Conservation (phyloP, 305 asterid genomes). For the Ilex paraguariensis region DNA sequence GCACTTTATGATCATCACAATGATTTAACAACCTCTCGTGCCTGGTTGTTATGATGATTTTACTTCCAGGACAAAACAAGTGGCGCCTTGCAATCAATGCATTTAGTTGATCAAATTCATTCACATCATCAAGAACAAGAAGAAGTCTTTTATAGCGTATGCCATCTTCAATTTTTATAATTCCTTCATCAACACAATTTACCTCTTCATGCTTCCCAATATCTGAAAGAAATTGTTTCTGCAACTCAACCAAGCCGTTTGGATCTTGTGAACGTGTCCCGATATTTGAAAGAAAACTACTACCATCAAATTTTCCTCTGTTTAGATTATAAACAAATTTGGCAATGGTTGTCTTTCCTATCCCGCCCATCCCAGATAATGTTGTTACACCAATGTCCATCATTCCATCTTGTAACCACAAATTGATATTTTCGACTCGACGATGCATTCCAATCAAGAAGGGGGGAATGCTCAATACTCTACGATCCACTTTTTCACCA, state of each 20-base stretch:
- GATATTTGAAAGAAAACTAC: not conserved
- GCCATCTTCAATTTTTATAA: not conserved
- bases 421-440: not conserved
- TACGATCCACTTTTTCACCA: not conserved
- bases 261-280: not conserved
- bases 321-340: not conserved
- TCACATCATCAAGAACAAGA: conserved; percentile 1
- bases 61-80: not conserved
- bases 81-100: not conserved
- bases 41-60: no score
- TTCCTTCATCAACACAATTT: not conserved
- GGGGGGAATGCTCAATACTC: not conserved
- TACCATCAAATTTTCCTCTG: not conserved
- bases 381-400: not conserved
- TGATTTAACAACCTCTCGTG: not conserved
- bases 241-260: not conserved
- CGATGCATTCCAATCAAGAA: not conserved
- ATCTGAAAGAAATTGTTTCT: not conserved
- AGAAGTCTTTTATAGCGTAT: not conserved
- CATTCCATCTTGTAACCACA: not conserved
- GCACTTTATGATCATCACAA: not conserved
- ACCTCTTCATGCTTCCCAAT: not conserved
- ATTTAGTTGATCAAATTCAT: not conserved
- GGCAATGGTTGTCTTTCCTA: not conserved
- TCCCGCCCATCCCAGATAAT: not conserved